phyloP scores from a whole-genome alignment of 2,329 filamentous ascomycete genomes.

The Fusarium drepaniforme region DNA sequence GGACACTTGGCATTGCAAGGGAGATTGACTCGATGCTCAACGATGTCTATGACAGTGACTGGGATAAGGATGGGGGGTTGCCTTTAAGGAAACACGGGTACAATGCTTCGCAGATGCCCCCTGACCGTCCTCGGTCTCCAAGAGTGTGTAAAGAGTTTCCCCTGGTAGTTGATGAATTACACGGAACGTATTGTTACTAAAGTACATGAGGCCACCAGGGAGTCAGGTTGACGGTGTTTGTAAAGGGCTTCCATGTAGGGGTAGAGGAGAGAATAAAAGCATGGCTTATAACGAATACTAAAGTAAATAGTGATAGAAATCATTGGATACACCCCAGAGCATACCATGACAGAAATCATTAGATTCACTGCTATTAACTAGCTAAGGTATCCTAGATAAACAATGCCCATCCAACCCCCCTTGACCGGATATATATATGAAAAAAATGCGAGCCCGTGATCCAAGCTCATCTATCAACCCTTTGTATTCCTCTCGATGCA shows the following conservation, averaged over 20 bases:
- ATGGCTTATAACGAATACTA: background rate
- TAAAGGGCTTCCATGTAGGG: background rate
- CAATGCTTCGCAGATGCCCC: background rate
- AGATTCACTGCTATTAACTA: slow-evolving; percentile 25
- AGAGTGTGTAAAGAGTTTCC: background rate
- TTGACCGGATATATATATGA: background rate
- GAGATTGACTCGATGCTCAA: slow-evolving; percentile 46
- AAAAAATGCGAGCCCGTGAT: slow-evolving; percentile 19
- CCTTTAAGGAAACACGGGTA: background rate
- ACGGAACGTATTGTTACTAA: background rate
- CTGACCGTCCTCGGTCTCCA: background rate
- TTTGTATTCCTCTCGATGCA: slow-evolving; percentile 23
- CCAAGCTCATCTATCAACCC: slow-evolving; percentile 23
- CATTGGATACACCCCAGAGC: background rate
- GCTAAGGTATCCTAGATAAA: slow-evolving; percentile 24
- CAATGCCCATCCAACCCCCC: slow-evolving; percentile 13
- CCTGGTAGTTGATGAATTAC: background rate
- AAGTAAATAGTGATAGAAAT: background rate
- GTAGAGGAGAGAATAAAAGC: background rate
- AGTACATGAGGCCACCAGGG: background rate
- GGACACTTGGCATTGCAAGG: slow-evolving; percentile 43
- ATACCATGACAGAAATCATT: slow-evolving; percentile 14
- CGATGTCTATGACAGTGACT: slow-evolving; percentile 42
- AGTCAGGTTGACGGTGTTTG: background rate
- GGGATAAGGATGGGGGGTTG: background rate